Evolutionary conservation across 2,329 filamentous ascomycete genomes (phyloP), one percentile per base, ranked within the genome.

Genomic region (Aspergillus ibericus): DNA sequence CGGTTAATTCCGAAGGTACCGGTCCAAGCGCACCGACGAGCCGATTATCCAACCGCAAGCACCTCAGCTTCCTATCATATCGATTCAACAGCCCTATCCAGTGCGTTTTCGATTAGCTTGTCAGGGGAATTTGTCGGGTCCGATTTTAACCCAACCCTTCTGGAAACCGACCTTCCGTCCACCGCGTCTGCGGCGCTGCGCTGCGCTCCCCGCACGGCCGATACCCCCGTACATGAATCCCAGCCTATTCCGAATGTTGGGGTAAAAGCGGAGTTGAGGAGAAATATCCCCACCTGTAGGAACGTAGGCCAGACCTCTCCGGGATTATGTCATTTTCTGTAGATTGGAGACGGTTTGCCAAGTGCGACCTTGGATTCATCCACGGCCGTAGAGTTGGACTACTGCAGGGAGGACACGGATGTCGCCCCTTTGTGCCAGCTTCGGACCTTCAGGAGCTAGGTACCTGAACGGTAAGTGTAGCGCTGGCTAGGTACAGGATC

Each of bases 261-360:
- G 51, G 51, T 53, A 53, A 53, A 53, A 44, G 51, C 51, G 51
- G 36, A 44, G 51, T 27, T 40, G 5, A 48, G 44, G 16, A 53
- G 32, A 8, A 32, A 18, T 34, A 36, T 29, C 36, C 25, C 50
- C 51, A 18, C 51, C 22, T 15, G 15, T 22, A 38, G 9, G 16
- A 27, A 44, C 16, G 50, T 44, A 44, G 15, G 27, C 15, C 35
- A 16, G 20, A n/a, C 35, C 13, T 38, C 29, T 15, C 20, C 25
- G 10, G 47, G 47, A 50, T 50, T 34, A 18, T 50, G 36, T 32
- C 51, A 48, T 48, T 9, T 48, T 16, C 7, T 40, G n/a, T 40
- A 40, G 36, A 18, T 7, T 48, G 32, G 25, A 48, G 9, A 48
- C 44, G 25, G n/a, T 27, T 15, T 29, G 25, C 7, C 16, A 25